Evolutionary conservation across 805 yeast species (phyloP).

Genomic region (Candida coleopterorum): DNA sequence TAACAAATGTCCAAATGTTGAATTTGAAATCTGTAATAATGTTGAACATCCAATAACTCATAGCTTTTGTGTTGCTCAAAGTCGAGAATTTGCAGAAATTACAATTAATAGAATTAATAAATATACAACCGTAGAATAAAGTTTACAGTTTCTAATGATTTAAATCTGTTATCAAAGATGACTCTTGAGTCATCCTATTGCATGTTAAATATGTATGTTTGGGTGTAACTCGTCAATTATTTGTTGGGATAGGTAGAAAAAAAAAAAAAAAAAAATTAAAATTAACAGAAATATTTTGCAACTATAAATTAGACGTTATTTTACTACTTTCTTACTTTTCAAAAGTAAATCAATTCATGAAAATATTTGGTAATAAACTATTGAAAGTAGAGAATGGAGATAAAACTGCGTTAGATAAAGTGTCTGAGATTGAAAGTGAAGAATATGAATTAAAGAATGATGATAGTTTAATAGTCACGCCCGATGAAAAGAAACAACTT

Average conservation of each 20-base stretch:
- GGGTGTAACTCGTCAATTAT: not conserved
- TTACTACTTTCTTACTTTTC: no score
- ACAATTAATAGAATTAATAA: constrained; percentile 19
- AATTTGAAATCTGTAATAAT: constrained; percentile 27
- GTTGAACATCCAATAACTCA: constrained; percentile 43
- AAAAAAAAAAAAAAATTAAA: not conserved
- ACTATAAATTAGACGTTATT: constrained; percentile 3
- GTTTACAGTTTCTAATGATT: no score
- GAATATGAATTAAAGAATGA: constrained; percentile 5
- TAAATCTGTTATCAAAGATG: constrained; percentile 1
- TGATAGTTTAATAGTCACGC: not conserved
- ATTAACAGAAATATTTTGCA: constrained; percentile 1
- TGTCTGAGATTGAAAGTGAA: constrained; percentile 5
- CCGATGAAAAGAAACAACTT: constrained; percentile 25
- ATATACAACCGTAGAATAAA: not conserved
- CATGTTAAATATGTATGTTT: constrained; percentile 3
- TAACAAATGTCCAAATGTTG: constrained; percentile 20
- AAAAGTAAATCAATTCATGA: no score
- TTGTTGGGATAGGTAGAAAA: constrained; percentile 1
- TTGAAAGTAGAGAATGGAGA: no score
- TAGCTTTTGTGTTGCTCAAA: constrained; percentile 57
- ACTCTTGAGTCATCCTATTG: constrained; percentile 4
- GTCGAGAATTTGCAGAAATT: constrained; percentile 45
- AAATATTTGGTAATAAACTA: no score
- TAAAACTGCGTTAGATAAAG: no score